Conservation (phyloP, 2,329 filamentous ascomycete species). For the Arachnomyces sp. region DNA sequence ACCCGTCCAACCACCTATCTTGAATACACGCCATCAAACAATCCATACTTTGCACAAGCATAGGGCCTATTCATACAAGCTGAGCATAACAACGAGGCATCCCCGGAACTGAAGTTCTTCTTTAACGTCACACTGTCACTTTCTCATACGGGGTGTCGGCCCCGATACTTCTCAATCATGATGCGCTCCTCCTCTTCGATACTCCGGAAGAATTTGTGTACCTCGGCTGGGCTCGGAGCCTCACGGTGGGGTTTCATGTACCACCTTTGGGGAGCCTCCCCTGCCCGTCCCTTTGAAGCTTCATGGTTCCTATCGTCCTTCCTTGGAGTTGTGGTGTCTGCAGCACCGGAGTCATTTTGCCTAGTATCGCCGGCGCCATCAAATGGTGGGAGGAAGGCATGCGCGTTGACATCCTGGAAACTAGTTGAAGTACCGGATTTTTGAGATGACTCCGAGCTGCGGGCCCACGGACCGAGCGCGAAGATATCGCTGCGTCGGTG, state of each 20-base stretch:
- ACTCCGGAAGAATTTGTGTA: conserved; percentile 18
- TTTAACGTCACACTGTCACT: conserved; percentile 22
- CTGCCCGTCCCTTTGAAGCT: not conserved
- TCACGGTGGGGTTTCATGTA: conserved; percentile 11
- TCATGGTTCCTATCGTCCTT: not conserved
- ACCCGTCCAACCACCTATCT: too few species aligned
- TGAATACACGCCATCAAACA: too few species aligned
- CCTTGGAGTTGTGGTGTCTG: conserved; percentile 3
- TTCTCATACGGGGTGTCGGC: conserved; percentile 15
- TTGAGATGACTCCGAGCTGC: conserved; percentile 10
- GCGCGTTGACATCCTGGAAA: conserved; percentile 23
- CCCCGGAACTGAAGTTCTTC: too few species aligned
- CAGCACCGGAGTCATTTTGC: not conserved
- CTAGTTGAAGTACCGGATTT: conserved; percentile 22
- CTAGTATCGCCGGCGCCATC: conserved; percentile 20
- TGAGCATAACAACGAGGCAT: too few species aligned
- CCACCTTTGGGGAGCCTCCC: conserved; percentile 4
- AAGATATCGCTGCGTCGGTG: too few species aligned
- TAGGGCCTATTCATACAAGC: too few species aligned
- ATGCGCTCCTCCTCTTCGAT: conserved; percentile 18
- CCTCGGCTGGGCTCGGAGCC: conserved; percentile 13
- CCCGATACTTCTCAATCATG: conserved; percentile 15
- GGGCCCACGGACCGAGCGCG: too few species aligned
- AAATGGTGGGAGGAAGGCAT: conserved; percentile 22
- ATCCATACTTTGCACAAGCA: too few species aligned